phyloP scores from a whole-genome alignment of 768 basidiomycete genomes.

The Hericium rajendrae region DNA sequence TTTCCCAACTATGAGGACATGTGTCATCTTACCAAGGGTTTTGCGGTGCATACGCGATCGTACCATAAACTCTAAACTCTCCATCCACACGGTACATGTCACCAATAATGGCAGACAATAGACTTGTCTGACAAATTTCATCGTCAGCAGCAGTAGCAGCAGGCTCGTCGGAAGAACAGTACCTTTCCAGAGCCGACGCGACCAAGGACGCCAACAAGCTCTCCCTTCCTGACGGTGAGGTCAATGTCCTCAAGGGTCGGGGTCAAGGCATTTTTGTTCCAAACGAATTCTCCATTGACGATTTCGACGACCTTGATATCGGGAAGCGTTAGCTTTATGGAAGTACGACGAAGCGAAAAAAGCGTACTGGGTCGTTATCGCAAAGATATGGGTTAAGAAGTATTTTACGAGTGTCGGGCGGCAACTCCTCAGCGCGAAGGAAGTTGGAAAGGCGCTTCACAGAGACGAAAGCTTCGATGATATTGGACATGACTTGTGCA shows the following conservation, averaged over 20 bases:
- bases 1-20: background rate
- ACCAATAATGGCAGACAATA: conserved; percentile 74
- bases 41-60: conserved; percentile 77
- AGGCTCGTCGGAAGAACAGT: no score
- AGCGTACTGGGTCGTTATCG: conserved; percentile 49
- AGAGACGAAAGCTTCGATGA: conserved; percentile 83
- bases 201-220: conserved; percentile 77
- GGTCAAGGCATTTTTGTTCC: conserved; percentile 47
- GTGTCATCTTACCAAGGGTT: conserved; percentile 58
- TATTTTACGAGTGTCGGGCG: conserved; percentile 61
- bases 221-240: conserved; percentile 69
- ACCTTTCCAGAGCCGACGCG: conserved; percentile 91
- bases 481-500: conserved; percentile 49
- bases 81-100: conserved; percentile 79
- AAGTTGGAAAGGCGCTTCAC: conserved; percentile 70
- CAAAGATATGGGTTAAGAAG: conserved; percentile 32
- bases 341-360: background rate
- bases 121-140: conserved; percentile 41
- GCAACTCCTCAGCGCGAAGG: conserved; percentile 71
- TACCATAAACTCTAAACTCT: conserved; percentile 56
- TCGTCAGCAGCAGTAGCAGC: conserved; percentile 3
- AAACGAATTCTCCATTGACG: conserved; percentile 70
- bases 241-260: conserved; percentile 74
- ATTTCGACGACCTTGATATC: conserved; percentile 50
- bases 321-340: background rate